Evolutionary conservation across 2,329 filamentous ascomycete species (phyloP).

Genomic region (Colletotrichum tropicicola): DNA sequence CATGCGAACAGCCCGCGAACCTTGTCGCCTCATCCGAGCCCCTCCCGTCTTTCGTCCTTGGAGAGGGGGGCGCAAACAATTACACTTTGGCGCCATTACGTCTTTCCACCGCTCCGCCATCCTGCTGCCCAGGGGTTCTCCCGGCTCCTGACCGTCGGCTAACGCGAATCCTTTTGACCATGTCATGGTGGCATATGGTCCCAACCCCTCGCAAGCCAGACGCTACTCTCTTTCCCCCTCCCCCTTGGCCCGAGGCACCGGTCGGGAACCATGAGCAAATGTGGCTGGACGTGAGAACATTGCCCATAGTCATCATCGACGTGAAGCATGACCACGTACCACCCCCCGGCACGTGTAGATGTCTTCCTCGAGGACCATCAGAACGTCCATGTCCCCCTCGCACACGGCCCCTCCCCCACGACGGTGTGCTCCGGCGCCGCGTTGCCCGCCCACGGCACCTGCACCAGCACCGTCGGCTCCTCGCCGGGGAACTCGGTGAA

Average conservation of each 20-base stretch:
- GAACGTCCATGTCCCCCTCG: constrained; percentile 16
- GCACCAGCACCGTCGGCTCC: constrained; percentile 42
- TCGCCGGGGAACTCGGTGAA: constrained; percentile 45
- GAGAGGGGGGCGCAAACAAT: neutral
- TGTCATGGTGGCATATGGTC: neutral
- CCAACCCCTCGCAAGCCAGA: neutral
- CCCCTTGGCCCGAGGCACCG: neutral
- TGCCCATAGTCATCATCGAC: neutral
- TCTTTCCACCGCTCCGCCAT: neutral
- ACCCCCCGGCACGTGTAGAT: too few relatives aligned
- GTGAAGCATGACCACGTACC: too few relatives aligned
- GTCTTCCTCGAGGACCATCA: too few relatives aligned
- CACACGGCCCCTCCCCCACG: constrained; percentile 41
- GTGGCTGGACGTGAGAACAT: neutral
- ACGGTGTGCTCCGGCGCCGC: constrained; percentile 37
- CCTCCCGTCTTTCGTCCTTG: neutral
- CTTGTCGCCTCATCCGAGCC: neutral
- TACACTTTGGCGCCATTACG: constrained; percentile 9
- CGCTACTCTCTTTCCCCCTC: neutral
- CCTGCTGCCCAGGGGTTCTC: neutral
- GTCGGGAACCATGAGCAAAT: neutral
- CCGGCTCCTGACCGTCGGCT: neutral
- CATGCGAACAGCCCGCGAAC: neutral
- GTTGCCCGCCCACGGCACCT: constrained; percentile 39
- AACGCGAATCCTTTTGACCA: neutral